Evolutionary conservation across 495 filamentous ascomycete genomes (phyloP).

Genomic region (Neurospora sp.): DNA sequence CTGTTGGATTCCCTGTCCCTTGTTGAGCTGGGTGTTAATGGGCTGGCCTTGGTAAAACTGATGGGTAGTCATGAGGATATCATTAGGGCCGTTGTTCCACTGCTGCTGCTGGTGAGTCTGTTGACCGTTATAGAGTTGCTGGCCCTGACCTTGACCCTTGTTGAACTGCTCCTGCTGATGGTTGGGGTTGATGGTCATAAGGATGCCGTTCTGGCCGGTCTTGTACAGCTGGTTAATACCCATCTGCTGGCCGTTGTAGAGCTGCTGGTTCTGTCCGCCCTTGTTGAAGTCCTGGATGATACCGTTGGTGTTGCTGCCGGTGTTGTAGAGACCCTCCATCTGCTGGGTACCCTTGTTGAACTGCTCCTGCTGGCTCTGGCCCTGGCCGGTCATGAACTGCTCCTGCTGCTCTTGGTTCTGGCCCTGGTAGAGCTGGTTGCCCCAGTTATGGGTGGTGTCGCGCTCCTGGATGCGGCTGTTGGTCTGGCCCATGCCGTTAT

Average conservation of each 20-base stretch:
- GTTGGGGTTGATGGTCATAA: not conserved
- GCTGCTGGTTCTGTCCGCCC: not conserved
- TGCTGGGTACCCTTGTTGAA: not conserved
- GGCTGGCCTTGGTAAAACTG: not conserved
- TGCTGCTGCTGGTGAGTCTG: not conserved
- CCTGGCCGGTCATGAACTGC: not conserved
- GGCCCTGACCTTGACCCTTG: not conserved
- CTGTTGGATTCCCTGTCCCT: not conserved
- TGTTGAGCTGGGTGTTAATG: not conserved
- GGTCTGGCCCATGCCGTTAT: not conserved
- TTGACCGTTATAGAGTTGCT: not conserved
- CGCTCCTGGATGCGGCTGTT: not conserved
- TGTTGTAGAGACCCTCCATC: not conserved
- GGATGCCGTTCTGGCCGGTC: not conserved
- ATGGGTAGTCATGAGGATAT: not conserved
- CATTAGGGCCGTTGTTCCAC: not conserved
- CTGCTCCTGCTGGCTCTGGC: not conserved
- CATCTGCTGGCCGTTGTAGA: not conserved
- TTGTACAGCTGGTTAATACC: not conserved
- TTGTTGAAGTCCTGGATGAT: not conserved
- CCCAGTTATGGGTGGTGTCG: not conserved
- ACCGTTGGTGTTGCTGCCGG: not conserved
- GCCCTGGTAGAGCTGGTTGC: not conserved
- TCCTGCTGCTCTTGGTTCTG: not conserved
- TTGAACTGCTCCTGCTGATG: not conserved